Percentiles rank a stretch among this genome's conserved stretches.
phyloP scores from a whole-genome alignment of 208 protist genomes.

The Leishmania guyanensis region DNA sequence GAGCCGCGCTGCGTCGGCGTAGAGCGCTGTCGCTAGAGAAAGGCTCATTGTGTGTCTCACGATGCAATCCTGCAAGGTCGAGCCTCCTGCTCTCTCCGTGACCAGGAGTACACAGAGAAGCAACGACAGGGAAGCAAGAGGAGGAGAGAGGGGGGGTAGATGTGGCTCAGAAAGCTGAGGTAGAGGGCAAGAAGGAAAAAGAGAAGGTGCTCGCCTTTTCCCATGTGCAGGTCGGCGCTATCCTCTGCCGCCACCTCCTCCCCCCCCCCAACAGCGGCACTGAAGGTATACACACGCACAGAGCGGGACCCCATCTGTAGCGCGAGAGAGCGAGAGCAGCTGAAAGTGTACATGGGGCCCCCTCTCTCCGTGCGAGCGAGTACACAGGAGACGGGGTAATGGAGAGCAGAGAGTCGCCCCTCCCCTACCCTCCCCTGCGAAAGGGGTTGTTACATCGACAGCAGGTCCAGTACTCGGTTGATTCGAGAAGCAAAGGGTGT shows the following conservation, averaged over 20 bases:
- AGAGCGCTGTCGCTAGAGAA: constrained; percentile 16
- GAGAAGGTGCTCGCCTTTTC: not conserved
- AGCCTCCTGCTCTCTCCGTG: not conserved
- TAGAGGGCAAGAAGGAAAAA: not conserved
- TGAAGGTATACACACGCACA: not conserved
- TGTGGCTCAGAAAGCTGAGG: not conserved
- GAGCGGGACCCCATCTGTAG: not conserved
- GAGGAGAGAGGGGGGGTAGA: not conserved
- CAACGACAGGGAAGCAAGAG: not conserved
- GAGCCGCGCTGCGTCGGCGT: constrained; percentile 29
- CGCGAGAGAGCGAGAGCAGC: not conserved
- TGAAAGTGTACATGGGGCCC: not conserved
- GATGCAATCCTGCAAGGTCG: not conserved
- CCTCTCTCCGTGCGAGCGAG: not conserved
- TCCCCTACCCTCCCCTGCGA: not conserved
- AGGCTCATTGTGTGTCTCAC: constrained; percentile 13
- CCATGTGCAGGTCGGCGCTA: not conserved
- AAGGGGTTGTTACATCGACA: not conserved
- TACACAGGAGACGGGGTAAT: not conserved
- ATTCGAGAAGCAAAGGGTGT: not conserved
- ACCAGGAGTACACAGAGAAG: not conserved
- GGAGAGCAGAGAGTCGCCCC: not conserved
- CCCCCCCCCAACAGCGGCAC: not conserved
- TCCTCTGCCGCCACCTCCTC: not conserved
- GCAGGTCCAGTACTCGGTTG: not conserved